Base-by-base conservation (phyloP, 2,329 filamentous ascomycete genomes). In the Aspergillus sp. region DNA sequence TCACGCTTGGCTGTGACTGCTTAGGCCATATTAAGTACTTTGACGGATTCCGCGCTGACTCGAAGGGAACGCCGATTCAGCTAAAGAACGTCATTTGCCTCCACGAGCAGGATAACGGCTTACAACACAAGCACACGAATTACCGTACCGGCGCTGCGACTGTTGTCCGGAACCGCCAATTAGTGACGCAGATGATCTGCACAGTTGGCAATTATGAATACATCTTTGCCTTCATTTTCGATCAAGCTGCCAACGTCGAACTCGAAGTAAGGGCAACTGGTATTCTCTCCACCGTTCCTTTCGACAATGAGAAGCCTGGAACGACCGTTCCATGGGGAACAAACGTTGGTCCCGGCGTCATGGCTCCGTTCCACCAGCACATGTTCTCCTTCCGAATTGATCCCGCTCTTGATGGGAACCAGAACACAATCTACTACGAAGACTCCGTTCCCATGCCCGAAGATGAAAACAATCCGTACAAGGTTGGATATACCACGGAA, bases 171-270 rank as follows among this genome's bases (percentile, higher is more conserved):
- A 81, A 79, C 55, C 74, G 84, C 27, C 82, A 86, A 61, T 68
- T 87, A 0, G 83, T 87, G 0, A 62, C 86, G 10, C 84, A 86
- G 61, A 81, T 79, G 58, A 86, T 86, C 63, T 84, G 85, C 67
- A 86, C 83, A 0, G 82, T 86, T 2, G 75, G 81, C 9, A 87
- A 87, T 68, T 87, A 87, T 66, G 84, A 87, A 60, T 88, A 87
- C 61, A 85, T 87, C 57, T 75, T 87, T 39, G 83, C 83, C 1
- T 87, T 83, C 65, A 79, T 83, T 46, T 85, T 88, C 70, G 84
- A 86, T 61, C 84, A 86, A 64, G 83, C 83, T 1, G 84, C 81
- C 43, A 82, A 84, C 53, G 64, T 86, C 44, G 74, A 75, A 54
- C 84, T 86, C 54, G 84, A 88, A 59, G 80, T 85, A 17, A 79